Conservation (phyloP, 2,329 filamentous ascomycete genomes). For the Colletotrichum sp. region DNA sequence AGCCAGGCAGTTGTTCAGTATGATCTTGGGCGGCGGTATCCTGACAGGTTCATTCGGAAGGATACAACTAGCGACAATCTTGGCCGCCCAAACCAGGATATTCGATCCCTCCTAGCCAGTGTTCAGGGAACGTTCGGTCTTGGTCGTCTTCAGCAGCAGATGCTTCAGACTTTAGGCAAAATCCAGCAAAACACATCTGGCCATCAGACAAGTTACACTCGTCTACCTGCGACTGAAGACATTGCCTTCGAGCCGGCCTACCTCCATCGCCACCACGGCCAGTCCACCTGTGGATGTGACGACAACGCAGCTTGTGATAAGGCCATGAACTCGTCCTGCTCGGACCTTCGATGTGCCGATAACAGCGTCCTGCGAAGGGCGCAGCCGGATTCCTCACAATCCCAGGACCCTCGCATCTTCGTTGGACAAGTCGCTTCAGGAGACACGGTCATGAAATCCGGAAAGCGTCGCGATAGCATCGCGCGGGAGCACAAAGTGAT, state of each 20-base stretch:
- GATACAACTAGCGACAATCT: conserved; percentile 18
- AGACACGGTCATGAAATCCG: conserved; percentile 44
- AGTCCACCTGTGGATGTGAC: conserved; percentile 1
- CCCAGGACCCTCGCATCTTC: background rate
- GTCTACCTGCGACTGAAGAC: conserved; percentile 29
- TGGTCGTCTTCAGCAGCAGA: conserved; percentile 9
- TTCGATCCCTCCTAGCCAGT: conserved; percentile 28
- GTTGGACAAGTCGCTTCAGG: conserved; percentile 37
- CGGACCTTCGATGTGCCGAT: conserved; percentile 29
- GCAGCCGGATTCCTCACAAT: background rate
- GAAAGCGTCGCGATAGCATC: conserved; percentile 36
- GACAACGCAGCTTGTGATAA: conserved; percentile 21
- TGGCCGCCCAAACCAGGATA: conserved; percentile 17
- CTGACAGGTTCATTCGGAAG: conserved; percentile 21
- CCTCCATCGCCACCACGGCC: conserved; percentile 30
- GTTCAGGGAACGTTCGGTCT: conserved; percentile 21
- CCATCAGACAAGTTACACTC: conserved; percentile 20
- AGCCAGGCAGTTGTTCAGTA: conserved; percentile 25
- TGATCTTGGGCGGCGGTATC: conserved; percentile 24
- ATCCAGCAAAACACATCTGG: conserved; percentile 20
- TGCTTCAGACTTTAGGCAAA: conserved; percentile 10
- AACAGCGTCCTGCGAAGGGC: conserved; percentile 9
- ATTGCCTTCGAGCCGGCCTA: conserved; percentile 29
- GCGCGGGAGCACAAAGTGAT: conserved; percentile 27
- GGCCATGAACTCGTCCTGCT: conserved; percentile 25